A percentile compares a stretch with the other conserved stretches of the same genome.
These are phyloP conservation scores for Acanthamoeba quina DNA, from an alignment of 208 protist species.

Conservation along the genomic window DNA sequence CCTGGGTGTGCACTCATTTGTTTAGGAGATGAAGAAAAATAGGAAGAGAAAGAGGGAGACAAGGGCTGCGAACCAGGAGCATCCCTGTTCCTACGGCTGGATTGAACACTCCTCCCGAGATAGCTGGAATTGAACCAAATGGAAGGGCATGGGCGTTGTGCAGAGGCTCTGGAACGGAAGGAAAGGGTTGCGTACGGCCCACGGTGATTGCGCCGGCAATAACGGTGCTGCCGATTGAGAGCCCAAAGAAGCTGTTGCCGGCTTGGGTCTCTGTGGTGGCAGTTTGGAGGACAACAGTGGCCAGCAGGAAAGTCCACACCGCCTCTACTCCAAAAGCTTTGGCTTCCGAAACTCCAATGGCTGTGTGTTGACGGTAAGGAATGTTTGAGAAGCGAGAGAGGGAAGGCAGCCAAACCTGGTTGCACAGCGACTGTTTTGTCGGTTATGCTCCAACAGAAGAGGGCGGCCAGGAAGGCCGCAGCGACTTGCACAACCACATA, in stretches of 20 bases:
- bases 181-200: conserved; percentile 43
- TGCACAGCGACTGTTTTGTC: neutral
- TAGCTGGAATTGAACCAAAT: neutral
- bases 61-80: neutral
- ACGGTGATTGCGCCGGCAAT: conserved; percentile 28
- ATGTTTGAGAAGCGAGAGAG: neutral
- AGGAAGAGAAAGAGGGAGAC: neutral
- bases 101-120: conserved; percentile 68
- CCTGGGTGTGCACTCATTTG: neutral
- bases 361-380: no score
- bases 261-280: conserved; percentile 62
- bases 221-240: conserved; percentile 40
- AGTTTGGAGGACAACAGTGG: conserved; percentile 38
- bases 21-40: neutral
- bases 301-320: conserved; percentile 55
- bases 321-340: conserved; percentile 31
- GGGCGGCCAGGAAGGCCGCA: neutral
- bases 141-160: neutral
- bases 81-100: conserved; percentile 49
- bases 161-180: neutral
- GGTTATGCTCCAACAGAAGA: conserved; percentile 24
- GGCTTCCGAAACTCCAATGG: neutral
- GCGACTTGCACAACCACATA: conserved; percentile 27
- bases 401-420: neutral
- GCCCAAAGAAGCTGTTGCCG: conserved; percentile 66